These are phyloP conservation scores for Colletotrichum eleusines DNA, from an alignment of 2,329 filamentous ascomycete genomes.

Conservation along the genomic window DNA sequence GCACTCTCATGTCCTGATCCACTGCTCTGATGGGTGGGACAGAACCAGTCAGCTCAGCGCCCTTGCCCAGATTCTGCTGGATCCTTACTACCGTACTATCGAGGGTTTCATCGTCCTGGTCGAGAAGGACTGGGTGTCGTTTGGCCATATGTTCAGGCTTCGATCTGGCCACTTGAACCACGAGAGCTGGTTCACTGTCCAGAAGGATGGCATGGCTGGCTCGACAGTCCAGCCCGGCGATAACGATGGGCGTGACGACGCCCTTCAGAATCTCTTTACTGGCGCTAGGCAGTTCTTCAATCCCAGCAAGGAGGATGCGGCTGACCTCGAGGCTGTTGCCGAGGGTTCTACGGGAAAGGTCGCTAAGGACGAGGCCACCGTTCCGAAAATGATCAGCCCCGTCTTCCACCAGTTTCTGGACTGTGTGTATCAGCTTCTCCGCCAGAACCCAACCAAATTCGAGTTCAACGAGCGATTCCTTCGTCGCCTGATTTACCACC, in stretches of 20 bases:
- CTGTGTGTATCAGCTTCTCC: constrained; percentile 88
- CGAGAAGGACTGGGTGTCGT: constrained; percentile 98
- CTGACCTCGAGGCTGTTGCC: constrained; percentile 68
- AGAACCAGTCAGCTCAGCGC: constrained; percentile 95
- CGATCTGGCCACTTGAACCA: constrained; percentile 89
- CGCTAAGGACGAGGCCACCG: constrained; percentile 75
- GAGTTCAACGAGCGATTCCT: constrained; percentile 97
- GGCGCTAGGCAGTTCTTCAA: constrained; percentile 93
- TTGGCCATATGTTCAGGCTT: constrained; percentile 97
- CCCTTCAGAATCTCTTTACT: constrained; percentile 85
- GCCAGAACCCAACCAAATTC: constrained; percentile 89
- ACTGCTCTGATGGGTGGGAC: constrained; percentile 99
- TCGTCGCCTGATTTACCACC: constrained; percentile 88
- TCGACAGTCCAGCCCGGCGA: constrained; percentile 72
- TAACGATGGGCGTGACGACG: constrained; percentile 74
- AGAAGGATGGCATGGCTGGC: constrained; percentile 82
- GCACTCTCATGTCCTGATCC: constrained; percentile 94
- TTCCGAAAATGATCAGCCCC: constrained; percentile 91
- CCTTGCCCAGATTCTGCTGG: constrained; percentile 90
- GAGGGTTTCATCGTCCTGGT: constrained; percentile 94
- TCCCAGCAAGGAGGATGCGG: constrained; percentile 71
- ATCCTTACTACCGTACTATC: constrained; percentile 94
- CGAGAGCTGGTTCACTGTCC: constrained; percentile 93
- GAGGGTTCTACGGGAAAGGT: constrained; percentile 55
- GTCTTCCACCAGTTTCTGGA: constrained; percentile 99